Conservation (phyloP, 1,284 basidiomycete species). For the Trichosporon inkin region DNA sequence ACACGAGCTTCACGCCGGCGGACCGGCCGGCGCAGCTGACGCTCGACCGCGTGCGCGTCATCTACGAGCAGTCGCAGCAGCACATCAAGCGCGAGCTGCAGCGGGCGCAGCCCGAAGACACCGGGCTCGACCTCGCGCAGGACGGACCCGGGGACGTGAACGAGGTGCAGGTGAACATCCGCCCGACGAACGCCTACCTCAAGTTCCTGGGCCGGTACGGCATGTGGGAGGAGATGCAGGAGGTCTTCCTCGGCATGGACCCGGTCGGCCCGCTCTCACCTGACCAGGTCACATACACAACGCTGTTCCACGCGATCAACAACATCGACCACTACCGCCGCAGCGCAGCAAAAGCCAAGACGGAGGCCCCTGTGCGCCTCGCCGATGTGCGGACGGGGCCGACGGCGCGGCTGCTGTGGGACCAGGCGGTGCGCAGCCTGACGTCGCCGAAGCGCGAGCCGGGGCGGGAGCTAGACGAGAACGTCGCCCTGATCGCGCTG, state of each 20-base stretch:
- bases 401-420: conserved; percentile 29
- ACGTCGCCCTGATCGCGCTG: conserved; percentile 29
- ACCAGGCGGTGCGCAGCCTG: conserved; percentile 35
- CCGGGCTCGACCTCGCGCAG: not conserved
- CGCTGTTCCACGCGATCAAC: conserved; percentile 31
- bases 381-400: conserved; percentile 19
- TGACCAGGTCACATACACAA: conserved; percentile 40
- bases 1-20: conserved; percentile 13
- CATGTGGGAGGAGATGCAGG: conserved; percentile 41
- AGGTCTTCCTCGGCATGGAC: conserved; percentile 38
- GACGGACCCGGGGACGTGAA: not conserved
- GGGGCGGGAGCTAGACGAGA: conserved; percentile 30
- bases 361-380: not conserved
- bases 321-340: conserved; percentile 17
- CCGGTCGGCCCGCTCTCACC: conserved; percentile 33
- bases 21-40: conserved; percentile 27
- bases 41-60: conserved; percentile 35
- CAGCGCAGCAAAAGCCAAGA: not conserved
- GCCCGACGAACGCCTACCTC: conserved; percentile 47
- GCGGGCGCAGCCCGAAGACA: not conserved
- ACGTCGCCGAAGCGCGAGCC: not conserved
- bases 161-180: conserved; percentile 25
- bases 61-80: conserved; percentile 41
- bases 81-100: conserved; percentile 23
- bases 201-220: conserved; percentile 39